Percentiles rank a stretch among this genome's conserved stretches.
Evolutionary conservation across 108 stramenopile species (phyloP).

Genomic region (Aurantiochytrium sp.): DNA sequence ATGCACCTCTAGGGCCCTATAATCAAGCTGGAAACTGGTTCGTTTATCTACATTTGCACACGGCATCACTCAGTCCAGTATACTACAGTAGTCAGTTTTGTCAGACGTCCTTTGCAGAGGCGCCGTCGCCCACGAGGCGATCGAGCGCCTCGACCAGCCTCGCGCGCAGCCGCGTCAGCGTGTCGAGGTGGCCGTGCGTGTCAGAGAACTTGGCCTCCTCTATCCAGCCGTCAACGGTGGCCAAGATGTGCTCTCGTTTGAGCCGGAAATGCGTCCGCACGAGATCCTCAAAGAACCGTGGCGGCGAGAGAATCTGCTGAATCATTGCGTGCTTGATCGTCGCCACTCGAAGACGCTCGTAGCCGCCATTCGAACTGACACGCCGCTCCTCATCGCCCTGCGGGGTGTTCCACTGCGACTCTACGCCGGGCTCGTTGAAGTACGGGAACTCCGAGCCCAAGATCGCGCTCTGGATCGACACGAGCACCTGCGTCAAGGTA

Average conservation of each 20-base stretch:
- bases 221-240: background rate
- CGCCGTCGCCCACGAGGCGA: too few relatives aligned
- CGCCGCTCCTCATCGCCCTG: background rate
- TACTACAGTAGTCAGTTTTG: too few relatives aligned
- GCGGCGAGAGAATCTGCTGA: conserved; percentile 35
- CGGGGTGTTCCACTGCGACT: background rate
- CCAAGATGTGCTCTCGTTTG: background rate
- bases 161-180: background rate
- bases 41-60: too few relatives aligned
- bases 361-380: background rate
- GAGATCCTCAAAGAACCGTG: conserved; percentile 31
- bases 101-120: too few relatives aligned
- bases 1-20: too few relatives aligned
- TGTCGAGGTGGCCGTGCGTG: background rate
- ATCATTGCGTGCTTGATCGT: conserved; percentile 34
- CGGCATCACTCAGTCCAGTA: too few relatives aligned
- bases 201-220: background rate
- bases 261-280: conserved; percentile 36
- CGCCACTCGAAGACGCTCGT: conserved; percentile 36
- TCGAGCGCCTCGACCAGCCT: too few relatives aligned
- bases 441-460: conserved; percentile 46
- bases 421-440: conserved; percentile 52
- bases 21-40: too few relatives aligned
- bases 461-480: conserved; percentile 54
- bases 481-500: conserved; percentile 54